Percentiles rank a stretch among this genome's conserved stretches.
Conservation (phyloP, 106 monocot species). For the Allium fistulosum region DNA sequence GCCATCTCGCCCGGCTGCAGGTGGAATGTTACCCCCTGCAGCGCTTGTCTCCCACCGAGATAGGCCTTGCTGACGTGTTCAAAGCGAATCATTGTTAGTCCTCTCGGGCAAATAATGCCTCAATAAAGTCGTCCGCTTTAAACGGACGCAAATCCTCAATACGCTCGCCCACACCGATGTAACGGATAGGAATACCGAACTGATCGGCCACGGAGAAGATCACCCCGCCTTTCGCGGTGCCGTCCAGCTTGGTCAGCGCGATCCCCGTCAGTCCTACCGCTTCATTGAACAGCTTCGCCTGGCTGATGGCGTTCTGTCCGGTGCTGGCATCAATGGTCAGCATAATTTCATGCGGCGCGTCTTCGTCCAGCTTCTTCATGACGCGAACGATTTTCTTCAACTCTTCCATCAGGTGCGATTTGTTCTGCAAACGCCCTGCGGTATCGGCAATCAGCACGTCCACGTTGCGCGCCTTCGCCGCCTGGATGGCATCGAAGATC, state of each 20-base stretch:
- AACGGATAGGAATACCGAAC: neutral
- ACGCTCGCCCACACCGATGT: neutral
- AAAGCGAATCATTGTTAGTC: too few relatives aligned
- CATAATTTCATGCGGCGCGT: neutral
- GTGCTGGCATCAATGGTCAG: slow-evolving; percentile 3
- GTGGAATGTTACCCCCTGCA: too few relatives aligned
- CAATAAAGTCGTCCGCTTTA: too few relatives aligned
- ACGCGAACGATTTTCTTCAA: neutral
- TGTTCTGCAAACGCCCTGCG: slow-evolving; percentile 4
- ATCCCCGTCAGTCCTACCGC: neutral
- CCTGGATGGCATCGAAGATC: neutral
- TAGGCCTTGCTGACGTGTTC: too few relatives aligned
- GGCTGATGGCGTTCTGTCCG: neutral
- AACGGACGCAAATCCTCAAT: too few relatives aligned
- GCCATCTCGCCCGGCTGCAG: too few relatives aligned
- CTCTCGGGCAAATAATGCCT: too few relatives aligned
- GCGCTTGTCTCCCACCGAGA: too few relatives aligned
- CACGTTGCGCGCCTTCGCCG: neutral
- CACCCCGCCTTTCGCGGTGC: neutral
- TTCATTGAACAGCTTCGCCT: neutral
- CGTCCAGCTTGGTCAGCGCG: slow-evolving; percentile 2
- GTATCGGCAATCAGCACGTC: neutral
- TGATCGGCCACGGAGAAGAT: neutral
- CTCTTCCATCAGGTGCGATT: neutral
- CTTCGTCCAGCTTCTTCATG: neutral